Evolutionary conservation across 306 rosid species (phyloP).

Genomic region (Dryas drummondii): DNA sequence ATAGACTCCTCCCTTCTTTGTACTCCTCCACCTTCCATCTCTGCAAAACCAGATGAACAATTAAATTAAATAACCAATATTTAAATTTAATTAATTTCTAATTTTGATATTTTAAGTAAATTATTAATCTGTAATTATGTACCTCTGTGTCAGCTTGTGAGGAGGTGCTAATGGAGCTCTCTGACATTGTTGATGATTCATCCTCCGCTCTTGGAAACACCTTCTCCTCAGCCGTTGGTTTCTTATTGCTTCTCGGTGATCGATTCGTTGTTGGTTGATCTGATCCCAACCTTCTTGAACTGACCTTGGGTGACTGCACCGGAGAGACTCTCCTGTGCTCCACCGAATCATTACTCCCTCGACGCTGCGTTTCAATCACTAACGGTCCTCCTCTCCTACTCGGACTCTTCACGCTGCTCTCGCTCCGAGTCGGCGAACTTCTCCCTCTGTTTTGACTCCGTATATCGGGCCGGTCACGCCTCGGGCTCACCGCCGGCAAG

Average conservation of each 20-base stretch:
- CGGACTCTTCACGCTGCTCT: constrained; percentile 47
- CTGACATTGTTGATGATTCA: constrained; percentile 73
- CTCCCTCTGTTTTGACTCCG: constrained; percentile 41
- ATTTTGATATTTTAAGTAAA: too few relatives aligned
- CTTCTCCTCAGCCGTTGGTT: constrained; percentile 31
- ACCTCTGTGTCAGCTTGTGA: constrained; percentile 84
- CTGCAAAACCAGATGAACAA: constrained; percentile 26
- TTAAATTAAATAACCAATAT: too few relatives aligned
- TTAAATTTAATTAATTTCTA: too few relatives aligned
- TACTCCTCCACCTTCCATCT: constrained; percentile 58
- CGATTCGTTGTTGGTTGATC: constrained; percentile 44
- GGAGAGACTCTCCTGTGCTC: constrained; percentile 70
- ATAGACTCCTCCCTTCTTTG: constrained; percentile 62
- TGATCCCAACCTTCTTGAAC: constrained; percentile 37
- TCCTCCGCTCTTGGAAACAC: constrained; percentile 48
- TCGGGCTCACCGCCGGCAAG: constrained; percentile 30
- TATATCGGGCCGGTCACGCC: constrained; percentile 36
- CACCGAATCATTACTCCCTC: constrained; percentile 28
- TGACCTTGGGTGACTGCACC: constrained; percentile 59
- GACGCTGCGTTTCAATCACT: constrained; percentile 48
- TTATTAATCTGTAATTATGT: neutral
- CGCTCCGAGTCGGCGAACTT: constrained; percentile 38
- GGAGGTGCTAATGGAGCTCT: constrained; percentile 58
- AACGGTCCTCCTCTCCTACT: constrained; percentile 46
- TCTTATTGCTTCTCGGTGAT: constrained; percentile 61